Evolutionary conservation across 306 rosid genomes (phyloP).

Genomic region (Benincasa hispida): DNA sequence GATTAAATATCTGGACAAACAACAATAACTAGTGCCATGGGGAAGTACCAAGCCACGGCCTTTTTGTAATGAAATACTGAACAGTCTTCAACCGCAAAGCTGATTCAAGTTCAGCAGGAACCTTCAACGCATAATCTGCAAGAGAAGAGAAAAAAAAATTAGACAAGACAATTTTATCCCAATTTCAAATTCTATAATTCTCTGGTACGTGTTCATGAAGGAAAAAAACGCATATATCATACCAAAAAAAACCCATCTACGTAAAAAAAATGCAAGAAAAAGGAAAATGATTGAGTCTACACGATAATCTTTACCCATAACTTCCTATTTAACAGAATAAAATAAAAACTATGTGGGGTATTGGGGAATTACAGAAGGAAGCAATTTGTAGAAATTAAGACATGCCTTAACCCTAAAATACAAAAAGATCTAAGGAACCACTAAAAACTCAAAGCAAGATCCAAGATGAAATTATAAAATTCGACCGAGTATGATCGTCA

Average conservation of each 20-base stretch:
- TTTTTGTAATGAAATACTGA: slow-evolving; percentile 57
- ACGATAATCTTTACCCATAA: not conserved
- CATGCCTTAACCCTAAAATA: not conserved
- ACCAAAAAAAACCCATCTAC: not conserved
- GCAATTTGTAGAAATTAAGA: not conserved
- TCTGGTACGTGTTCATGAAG: not conserved
- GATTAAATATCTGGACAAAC: not conserved
- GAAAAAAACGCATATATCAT: not conserved
- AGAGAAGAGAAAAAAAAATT: not conserved
- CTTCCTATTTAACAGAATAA: not conserved
- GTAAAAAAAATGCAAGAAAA: not conserved
- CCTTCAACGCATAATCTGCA: slow-evolving; percentile 51
- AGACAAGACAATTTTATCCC: not conserved
- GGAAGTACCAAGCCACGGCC: slow-evolving; percentile 94
- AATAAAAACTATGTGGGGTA: not conserved
- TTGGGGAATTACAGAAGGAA: not conserved
- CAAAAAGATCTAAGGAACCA: not conserved
- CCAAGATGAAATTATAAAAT: not conserved
- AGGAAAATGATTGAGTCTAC: not conserved
- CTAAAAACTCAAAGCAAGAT: not conserved
- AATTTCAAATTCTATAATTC: not conserved
- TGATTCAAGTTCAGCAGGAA: slow-evolving; percentile 65
- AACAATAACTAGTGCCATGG: not conserved
- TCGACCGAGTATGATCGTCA: not conserved
- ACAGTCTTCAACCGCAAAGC: slow-evolving; percentile 62